Conservation (phyloP, 2,329 filamentous ascomycete species). For the Cytospora chrysosperma region DNA sequence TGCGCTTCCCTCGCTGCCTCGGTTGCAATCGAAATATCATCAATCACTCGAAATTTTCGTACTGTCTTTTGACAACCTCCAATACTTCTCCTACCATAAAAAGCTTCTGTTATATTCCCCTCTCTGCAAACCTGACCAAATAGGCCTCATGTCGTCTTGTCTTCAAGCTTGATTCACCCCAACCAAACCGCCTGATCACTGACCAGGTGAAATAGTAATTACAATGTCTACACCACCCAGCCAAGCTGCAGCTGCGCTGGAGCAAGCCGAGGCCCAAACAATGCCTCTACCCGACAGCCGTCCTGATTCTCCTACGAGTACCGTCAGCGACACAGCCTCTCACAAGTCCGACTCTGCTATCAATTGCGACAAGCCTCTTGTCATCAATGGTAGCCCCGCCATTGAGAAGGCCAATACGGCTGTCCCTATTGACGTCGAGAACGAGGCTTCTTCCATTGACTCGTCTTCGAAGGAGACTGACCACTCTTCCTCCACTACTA, state of each 20-base stretch:
- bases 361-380: not conserved
- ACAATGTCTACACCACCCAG: not conserved
- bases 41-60: too few relatives aligned
- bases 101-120: too few relatives aligned
- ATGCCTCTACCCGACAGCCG: slow-evolving; percentile 11
- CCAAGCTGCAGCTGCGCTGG: slow-evolving; percentile 4
- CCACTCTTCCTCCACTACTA: not conserved
- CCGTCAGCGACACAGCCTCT: too few relatives aligned
- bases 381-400: too few relatives aligned
- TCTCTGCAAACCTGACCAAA: too few relatives aligned
- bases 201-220: not conserved
- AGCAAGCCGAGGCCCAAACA: not conserved
- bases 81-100: too few relatives aligned
- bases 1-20: not conserved
- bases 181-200: not conserved
- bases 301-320: not conserved
- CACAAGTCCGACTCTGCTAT: not conserved
- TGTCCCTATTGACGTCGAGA: not conserved
- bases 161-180: too few relatives aligned
- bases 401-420: not conserved
- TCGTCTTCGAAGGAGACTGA: not conserved
- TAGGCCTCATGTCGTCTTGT: too few relatives aligned
- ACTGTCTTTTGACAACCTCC: too few relatives aligned
- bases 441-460: not conserved
- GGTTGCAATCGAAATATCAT: too few relatives aligned